Evolutionary conservation across 2,329 filamentous ascomycete species (phyloP).

Genomic region (Arthroderma sp.): DNA sequence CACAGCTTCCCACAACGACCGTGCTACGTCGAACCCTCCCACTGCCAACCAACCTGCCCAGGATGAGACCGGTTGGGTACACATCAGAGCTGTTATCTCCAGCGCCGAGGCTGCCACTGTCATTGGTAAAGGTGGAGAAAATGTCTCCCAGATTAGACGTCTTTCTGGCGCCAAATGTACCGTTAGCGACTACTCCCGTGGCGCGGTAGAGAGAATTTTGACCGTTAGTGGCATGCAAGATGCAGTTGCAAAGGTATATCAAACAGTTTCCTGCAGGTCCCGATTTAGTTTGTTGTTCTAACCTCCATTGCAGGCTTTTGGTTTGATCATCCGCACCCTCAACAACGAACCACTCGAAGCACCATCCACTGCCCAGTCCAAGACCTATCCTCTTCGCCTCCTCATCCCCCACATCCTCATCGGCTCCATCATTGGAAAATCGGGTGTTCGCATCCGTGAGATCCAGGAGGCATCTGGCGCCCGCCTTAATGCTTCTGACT

Average conservation of each 20-base stretch:
- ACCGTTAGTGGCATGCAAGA: constrained; percentile 95
- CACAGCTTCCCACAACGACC: constrained; percentile 44
- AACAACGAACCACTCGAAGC: constrained; percentile 91
- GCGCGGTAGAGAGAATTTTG: constrained; percentile 91
- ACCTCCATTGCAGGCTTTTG: constrained; percentile 55
- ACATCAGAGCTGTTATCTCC: constrained; percentile 91
- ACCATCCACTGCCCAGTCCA: constrained; percentile 82
- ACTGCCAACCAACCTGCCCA: constrained; percentile 43
- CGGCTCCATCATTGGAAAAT: constrained; percentile 97
- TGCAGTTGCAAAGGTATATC: constrained; percentile 78
- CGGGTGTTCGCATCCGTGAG: constrained; percentile 87
- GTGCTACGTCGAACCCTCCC: constrained; percentile 30
- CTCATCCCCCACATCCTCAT: constrained; percentile 95
- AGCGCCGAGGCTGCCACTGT: constrained; percentile 95
- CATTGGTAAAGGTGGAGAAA: constrained; percentile 97
- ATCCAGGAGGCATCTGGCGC: constrained; percentile 97
- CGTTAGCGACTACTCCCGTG: constrained; percentile 94
- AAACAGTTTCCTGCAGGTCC: constrained; percentile 5
- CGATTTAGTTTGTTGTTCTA: background rate
- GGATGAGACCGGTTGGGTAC: constrained; percentile 93
- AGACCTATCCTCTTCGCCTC: constrained; percentile 91
- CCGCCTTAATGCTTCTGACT: constrained; percentile 89
- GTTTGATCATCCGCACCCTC: constrained; percentile 90
- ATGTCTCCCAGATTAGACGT: constrained; percentile 91
- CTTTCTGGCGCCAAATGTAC: constrained; percentile 96